Evolutionary conservation across 2,329 filamentous ascomycete species (phyloP).

Genomic region (Pleomassaria siparia): DNA sequence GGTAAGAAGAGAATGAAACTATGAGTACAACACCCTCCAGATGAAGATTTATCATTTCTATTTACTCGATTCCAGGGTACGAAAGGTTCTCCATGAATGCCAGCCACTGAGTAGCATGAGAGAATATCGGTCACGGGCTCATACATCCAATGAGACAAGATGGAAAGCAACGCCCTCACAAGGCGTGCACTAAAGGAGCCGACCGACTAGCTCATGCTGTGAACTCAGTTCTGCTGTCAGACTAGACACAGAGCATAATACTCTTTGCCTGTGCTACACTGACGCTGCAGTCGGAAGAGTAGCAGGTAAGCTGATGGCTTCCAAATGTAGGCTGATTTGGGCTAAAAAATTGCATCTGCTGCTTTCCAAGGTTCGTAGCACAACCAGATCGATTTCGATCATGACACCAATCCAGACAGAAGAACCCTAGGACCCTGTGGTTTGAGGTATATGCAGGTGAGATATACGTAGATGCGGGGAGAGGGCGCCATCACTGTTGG

Average conservation of each 20-base stretch:
- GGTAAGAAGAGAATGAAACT: constrained; percentile 74
- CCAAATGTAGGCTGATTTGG: background rate
- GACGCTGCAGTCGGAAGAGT: too few species aligned
- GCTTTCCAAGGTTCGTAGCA: too few species aligned
- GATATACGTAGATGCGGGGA: background rate
- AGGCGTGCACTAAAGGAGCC: background rate
- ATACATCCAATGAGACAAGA: background rate
- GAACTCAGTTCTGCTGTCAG: background rate
- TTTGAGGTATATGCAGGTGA: background rate
- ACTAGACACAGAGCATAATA: too few species aligned
- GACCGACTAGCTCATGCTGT: background rate
- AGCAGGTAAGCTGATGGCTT: too few species aligned
- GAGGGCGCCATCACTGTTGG: background rate
- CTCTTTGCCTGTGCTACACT: too few species aligned
- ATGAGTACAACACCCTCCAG: constrained; percentile 68
- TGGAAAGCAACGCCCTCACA: background rate
- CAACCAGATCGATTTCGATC: too few species aligned
- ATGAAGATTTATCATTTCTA: constrained; percentile 4
- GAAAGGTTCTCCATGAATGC: constrained; percentile 10
- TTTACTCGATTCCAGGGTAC: constrained; percentile 5
- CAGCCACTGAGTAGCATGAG: constrained; percentile 11
- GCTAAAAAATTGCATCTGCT: background rate
- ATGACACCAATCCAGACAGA: background rate
- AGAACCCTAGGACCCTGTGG: background rate
- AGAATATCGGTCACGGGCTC: constrained; percentile 5